A percentile compares a stretch with the other conserved stretches of the same genome.
phyloP scores from a whole-genome alignment of 2,329 filamentous ascomycete genomes.

The Cercospora janseana region DNA sequence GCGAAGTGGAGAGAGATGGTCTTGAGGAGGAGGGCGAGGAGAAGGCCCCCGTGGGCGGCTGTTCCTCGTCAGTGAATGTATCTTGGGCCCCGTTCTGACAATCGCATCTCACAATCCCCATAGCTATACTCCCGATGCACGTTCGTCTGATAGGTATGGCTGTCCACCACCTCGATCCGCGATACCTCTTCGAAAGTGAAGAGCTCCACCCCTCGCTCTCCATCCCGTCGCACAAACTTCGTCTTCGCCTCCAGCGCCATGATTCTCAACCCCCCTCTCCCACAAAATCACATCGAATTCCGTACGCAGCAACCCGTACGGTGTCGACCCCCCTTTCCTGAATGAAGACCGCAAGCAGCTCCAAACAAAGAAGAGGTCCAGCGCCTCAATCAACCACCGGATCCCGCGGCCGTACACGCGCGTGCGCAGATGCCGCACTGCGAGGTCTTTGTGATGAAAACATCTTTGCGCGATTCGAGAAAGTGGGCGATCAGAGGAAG shows the following conservation, averaged over 20 bases:
- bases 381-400: no score
- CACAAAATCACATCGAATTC: not conserved
- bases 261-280: not conserved
- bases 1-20: slow-evolving; percentile 18
- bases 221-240: slow-evolving; percentile 2
- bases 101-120: slow-evolving; percentile 14
- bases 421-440: no score
- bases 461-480: no score
- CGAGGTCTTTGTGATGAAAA: no score
- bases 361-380: not conserved
- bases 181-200: slow-evolving; percentile 21
- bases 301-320: no score
- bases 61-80: not conserved
- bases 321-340: no score
- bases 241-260: not conserved
- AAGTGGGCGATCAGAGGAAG: no score
- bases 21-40: slow-evolving; percentile 19
- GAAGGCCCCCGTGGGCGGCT: slow-evolving; percentile 25
- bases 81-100: no score
- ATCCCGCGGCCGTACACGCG: no score
- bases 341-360: not conserved
- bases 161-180: slow-evolving; percentile 6
- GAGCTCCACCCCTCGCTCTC: slow-evolving; percentile 11
- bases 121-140: slow-evolving; percentile 21
- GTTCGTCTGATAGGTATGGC: slow-evolving; percentile 20